These are phyloP conservation scores for Arthrinium phaeospermum DNA, from an alignment of 2,329 filamentous ascomycete genomes.

Conservation along the genomic window DNA sequence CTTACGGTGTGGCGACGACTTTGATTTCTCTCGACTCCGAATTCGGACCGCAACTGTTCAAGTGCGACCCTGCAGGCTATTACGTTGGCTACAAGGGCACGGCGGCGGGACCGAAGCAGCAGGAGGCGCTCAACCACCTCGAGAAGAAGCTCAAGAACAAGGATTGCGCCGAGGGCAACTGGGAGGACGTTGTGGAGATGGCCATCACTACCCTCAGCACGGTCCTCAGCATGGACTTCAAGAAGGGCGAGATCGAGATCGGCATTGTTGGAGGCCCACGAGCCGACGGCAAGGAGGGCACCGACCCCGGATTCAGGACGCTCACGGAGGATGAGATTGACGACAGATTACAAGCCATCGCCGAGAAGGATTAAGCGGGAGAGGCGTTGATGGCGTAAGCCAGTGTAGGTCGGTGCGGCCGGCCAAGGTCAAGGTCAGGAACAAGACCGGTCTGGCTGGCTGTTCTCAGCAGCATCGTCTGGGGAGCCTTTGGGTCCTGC, in stretches of 20 bases:
- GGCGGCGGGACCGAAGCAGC: slow-evolving; percentile 95
- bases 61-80: slow-evolving; percentile 97
- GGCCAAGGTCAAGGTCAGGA: neutral
- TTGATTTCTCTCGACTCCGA: slow-evolving; percentile 94
- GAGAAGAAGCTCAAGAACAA: slow-evolving; percentile 99
- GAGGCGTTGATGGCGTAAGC: neutral
- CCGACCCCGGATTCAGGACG: slow-evolving; percentile 79
- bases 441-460: neutral
- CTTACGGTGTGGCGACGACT: slow-evolving; percentile 93
- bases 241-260: slow-evolving; percentile 98
- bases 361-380: slow-evolving; percentile 86
- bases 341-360: slow-evolving; percentile 95
- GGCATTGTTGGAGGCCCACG: slow-evolving; percentile 92
- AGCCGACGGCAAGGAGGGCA: slow-evolving; percentile 82
- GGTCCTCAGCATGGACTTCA: slow-evolving; percentile 98
- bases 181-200: slow-evolving; percentile 97
- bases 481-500: neutral
- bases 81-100: slow-evolving; percentile 99
- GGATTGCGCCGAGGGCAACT: slow-evolving; percentile 87
- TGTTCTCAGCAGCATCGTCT: neutral
- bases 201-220: slow-evolving; percentile 95
- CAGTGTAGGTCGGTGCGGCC: slow-evolving; percentile 6
- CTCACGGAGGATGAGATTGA: slow-evolving; percentile 98
- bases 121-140: slow-evolving; percentile 96
- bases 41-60: slow-evolving; percentile 93